Evolutionary conservation across 805 yeast species (phyloP).

Genomic region (Suhomyces pyralidae): DNA sequence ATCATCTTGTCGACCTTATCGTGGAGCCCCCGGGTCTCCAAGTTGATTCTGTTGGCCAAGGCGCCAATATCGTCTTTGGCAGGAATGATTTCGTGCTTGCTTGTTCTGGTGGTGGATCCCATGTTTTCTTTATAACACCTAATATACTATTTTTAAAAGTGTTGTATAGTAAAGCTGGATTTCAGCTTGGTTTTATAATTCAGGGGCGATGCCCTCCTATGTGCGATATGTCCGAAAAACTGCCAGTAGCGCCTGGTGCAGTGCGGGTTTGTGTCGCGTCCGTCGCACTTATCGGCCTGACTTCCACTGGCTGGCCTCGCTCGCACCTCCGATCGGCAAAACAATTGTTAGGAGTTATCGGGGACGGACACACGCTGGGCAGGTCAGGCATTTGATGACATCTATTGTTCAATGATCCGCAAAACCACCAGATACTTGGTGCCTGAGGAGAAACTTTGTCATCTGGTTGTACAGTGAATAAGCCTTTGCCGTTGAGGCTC

Average conservation of each 20-base stretch:
- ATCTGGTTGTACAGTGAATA: neutral
- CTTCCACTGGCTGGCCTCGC: neutral
- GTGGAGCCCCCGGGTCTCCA: constrained; percentile 63
- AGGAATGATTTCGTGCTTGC: constrained; percentile 60
- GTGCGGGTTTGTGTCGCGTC: neutral
- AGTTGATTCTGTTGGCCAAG: constrained; percentile 75
- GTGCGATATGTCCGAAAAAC: constrained; percentile 5
- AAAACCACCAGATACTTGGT: neutral
- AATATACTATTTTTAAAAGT: neutral
- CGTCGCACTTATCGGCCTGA: neutral
- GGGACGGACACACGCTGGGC: neutral
- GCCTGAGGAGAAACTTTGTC: neutral
- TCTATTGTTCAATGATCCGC: neutral
- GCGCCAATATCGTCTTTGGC: constrained; percentile 81
- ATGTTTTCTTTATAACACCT: neutral
- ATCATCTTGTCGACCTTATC: constrained; percentile 66
- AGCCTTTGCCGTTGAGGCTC: neutral
- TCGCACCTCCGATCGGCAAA: neutral
- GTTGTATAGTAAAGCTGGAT: neutral
- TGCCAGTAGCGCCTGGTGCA: neutral
- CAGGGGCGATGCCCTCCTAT: neutral
- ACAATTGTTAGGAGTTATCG: neutral
- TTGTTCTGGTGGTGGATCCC: constrained; percentile 31
- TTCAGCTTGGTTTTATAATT: neutral
- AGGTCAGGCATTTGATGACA: neutral